Percentiles rank a stretch among this genome's conserved stretches.
Conservation (phyloP, 371 early-diverging fungal species). For the Parasitella parasitica region DNA sequence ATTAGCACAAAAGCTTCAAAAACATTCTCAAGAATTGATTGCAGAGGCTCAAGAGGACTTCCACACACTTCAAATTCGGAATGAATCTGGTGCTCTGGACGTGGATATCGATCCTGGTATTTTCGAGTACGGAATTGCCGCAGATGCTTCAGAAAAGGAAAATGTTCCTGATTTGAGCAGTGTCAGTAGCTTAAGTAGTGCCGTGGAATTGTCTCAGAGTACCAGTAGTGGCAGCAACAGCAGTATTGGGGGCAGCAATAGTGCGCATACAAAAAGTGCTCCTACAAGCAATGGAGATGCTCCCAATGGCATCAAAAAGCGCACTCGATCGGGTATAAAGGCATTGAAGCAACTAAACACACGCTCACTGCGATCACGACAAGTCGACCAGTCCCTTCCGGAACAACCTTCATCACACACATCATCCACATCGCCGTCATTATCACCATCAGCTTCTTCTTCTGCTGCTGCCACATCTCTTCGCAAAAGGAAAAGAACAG, state of each 20-base stretch:
- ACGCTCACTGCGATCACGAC: neutral
- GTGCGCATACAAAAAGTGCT: neutral
- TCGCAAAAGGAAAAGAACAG: neutral
- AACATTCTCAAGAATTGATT: constrained; percentile 34
- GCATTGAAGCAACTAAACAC: neutral
- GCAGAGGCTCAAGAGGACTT: constrained; percentile 43
- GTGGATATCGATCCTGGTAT: constrained; percentile 54
- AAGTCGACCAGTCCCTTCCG: neutral
- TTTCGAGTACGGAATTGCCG: constrained; percentile 38
- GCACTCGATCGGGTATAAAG: neutral
- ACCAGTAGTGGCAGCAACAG: neutral
- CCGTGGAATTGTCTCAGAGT: neutral
- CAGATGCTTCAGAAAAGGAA: neutral
- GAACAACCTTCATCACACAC: too few relatives aligned
- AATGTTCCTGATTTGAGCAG: neutral
- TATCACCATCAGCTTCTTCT: neutral
- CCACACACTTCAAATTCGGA: constrained; percentile 32
- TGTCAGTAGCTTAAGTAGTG: neutral
- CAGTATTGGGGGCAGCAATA: neutral
- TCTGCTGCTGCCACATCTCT: neutral
- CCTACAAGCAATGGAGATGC: neutral
- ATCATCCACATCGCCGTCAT: neutral
- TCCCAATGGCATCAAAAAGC: neutral
- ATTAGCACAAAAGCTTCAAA: constrained; percentile 57
- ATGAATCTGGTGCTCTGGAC: constrained; percentile 49